These are phyloP conservation scores for Penicillium psychrosexuale DNA, from an alignment of 2,329 filamentous ascomycete genomes.

Conservation along the genomic window DNA sequence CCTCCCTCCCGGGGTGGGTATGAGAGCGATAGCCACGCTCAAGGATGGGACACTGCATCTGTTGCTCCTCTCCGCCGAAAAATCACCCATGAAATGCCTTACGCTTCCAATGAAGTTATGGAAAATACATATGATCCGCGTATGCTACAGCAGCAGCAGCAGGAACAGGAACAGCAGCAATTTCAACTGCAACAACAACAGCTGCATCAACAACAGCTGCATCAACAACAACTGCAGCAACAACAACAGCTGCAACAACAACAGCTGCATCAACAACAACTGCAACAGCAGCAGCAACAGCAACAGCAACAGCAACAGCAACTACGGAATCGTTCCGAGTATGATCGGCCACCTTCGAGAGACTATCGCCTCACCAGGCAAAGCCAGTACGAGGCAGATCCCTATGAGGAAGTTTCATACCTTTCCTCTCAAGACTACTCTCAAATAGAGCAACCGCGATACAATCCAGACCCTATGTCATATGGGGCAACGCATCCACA, in stretches of 20 bases:
- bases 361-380: conserved; percentile 25
- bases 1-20: conserved; percentile 21
- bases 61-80: conserved; percentile 21
- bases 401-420: conserved; percentile 15
- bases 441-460: conserved; percentile 24
- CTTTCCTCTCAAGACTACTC: conserved; percentile 20
- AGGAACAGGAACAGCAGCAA: not conserved
- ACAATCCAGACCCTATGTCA: conserved; percentile 20
- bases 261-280: not conserved
- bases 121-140: conserved; percentile 24
- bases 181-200: not conserved
- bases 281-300: not conserved
- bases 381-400: conserved; percentile 17
- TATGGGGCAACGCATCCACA: conserved; percentile 22
- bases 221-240: not conserved
- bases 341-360: conserved; percentile 22
- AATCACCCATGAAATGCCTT: conserved; percentile 22
- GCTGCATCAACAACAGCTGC: too few relatives aligned
- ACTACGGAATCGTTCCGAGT: conserved; percentile 25
- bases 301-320: conserved; percentile 15
- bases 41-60: conserved; percentile 22
- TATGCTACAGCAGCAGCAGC: conserved; percentile 14
- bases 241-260: not conserved
- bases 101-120: conserved; percentile 20
- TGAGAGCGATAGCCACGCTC: conserved; percentile 32